phyloP scores from a whole-genome alignment of 2,329 filamentous ascomycete species.

The Ophiocordyceps polyrhachis-furcata region DNA sequence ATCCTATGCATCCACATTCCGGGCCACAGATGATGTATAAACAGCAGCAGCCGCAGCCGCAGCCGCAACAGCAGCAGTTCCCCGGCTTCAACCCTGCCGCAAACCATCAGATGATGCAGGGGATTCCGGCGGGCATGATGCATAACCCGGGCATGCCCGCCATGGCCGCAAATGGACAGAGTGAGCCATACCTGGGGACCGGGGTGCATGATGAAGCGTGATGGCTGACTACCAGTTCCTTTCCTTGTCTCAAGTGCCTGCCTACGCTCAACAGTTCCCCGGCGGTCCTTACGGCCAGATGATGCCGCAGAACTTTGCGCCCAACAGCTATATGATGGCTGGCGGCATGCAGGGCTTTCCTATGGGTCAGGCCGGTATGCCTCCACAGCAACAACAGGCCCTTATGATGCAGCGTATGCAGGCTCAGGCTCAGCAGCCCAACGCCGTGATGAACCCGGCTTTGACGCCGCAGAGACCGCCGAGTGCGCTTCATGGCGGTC shows the following conservation, averaged over 20 bases:
- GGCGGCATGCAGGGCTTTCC: constrained; percentile 34
- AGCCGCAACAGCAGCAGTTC: constrained; percentile 28
- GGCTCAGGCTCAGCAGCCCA: constrained; percentile 12
- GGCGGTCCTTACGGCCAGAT: constrained; percentile 36
- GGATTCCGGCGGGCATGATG: constrained; percentile 42
- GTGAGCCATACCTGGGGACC: constrained; percentile 20
- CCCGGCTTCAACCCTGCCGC: constrained; percentile 29
- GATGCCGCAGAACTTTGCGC: constrained; percentile 32
- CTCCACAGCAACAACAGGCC: constrained; percentile 20
- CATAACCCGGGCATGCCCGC: constrained; percentile 39
- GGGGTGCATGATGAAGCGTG: neutral
- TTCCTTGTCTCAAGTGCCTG: constrained; percentile 24
- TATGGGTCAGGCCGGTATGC: constrained; percentile 33
- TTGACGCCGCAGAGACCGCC: constrained; percentile 15
- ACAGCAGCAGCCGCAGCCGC: constrained; percentile 24
- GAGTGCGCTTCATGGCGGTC: constrained; percentile 15
- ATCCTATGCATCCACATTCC: constrained; percentile 17
- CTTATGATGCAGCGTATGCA: constrained; percentile 26
- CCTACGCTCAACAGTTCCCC: constrained; percentile 39
- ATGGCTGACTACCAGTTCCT: constrained; percentile 4
- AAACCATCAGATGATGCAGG: constrained; percentile 36
- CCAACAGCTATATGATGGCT: constrained; percentile 29
- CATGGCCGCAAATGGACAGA: constrained; percentile 40
- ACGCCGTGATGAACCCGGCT: constrained; percentile 10
- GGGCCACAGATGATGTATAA: constrained; percentile 41